These are phyloP conservation scores for Rhodotorula sp. DNA, from an alignment of 1,284 basidiomycete genomes.

Conservation along the genomic window DNA sequence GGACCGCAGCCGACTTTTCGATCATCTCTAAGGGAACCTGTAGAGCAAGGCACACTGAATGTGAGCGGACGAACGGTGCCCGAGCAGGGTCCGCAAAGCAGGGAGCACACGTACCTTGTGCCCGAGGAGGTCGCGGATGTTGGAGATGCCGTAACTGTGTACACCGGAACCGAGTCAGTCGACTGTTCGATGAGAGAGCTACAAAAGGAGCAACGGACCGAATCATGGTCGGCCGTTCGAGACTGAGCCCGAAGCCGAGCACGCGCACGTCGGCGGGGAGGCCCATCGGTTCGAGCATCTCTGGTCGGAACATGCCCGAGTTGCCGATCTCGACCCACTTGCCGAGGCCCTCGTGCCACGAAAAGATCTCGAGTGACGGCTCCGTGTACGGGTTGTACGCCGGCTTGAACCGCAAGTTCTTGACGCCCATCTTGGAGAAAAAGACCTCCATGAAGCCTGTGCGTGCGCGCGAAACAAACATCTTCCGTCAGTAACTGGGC, in stretches of 20 bases:
- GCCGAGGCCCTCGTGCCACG: slow-evolving; percentile 89
- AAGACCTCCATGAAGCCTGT: slow-evolving; percentile 96
- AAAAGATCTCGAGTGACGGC: slow-evolving; percentile 99
- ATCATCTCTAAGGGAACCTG: slow-evolving; percentile 60
- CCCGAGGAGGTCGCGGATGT: slow-evolving; percentile 93
- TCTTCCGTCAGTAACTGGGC: no score
- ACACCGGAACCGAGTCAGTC: slow-evolving; percentile 48
- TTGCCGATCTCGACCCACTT: slow-evolving; percentile 89
- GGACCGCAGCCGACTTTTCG: slow-evolving; percentile 83
- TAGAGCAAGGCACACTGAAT: not conserved
- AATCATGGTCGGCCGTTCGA: slow-evolving; percentile 99
- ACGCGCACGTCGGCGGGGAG: slow-evolving; percentile 96
- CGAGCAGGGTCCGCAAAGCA: slow-evolving; percentile 55
- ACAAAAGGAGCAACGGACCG: slow-evolving; percentile 58
- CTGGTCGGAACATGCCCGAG: slow-evolving; percentile 98
- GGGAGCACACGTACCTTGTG: slow-evolving; percentile 68
- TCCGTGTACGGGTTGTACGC: slow-evolving; percentile 97
- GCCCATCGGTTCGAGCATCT: slow-evolving; percentile 99
- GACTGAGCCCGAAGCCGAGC: slow-evolving; percentile 91
- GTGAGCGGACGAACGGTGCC: no score
- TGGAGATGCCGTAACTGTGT: slow-evolving; percentile 68
- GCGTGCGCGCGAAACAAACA: no score
- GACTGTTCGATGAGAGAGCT: not conserved
- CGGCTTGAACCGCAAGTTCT: slow-evolving; percentile 85
- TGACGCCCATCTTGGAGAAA: slow-evolving; percentile 91